These are phyloP conservation scores for Pseudogymnoascus destructans DNA, from an alignment of 2,329 filamentous ascomycete genomes.

Conservation along the genomic window DNA sequence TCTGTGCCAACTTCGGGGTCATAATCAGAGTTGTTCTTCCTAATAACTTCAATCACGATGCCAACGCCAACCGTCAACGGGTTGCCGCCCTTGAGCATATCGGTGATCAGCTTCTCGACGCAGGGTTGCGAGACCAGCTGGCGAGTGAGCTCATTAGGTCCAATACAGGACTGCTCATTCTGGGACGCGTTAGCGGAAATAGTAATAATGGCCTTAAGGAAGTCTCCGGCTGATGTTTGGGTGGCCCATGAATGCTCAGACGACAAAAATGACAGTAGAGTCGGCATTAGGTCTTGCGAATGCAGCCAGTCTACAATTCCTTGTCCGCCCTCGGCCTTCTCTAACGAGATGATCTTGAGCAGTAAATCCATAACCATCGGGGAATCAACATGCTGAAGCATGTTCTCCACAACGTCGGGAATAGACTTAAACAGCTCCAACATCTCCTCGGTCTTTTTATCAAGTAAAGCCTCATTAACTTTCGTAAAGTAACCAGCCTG, in stretches of 20 bases:
- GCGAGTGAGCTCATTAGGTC: conserved; percentile 89
- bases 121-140: conserved; percentile 83
- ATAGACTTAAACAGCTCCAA: conserved; percentile 75
- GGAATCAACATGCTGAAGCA: conserved; percentile 89
- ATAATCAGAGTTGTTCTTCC: conserved; percentile 99
- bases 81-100: conserved; percentile 90
- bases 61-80: conserved; percentile 91
- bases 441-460: conserved; percentile 98
- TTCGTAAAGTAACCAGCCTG: conserved; percentile 98
- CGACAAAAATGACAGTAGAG: conserved; percentile 72
- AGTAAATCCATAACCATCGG: conserved; percentile 97
- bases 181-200: conserved; percentile 97
- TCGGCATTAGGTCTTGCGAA: conserved; percentile 74
- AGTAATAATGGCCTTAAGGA: conserved; percentile 96
- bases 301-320: conserved; percentile 97
- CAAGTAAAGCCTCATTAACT: conserved; percentile 92
- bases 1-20: conserved; percentile 82
- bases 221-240: conserved; percentile 92
- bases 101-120: conserved; percentile 69
- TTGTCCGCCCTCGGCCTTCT: conserved; percentile 80
- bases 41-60: conserved; percentile 95
- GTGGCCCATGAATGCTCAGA: conserved; percentile 78
- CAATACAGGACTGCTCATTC: conserved; percentile 97
- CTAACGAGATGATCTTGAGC: conserved; percentile 90
- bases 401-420: conserved; percentile 66